Evolutionary conservation across 129 eudicot species (phyloP).

Genomic region (Ambrosia artemisiifolia): DNA sequence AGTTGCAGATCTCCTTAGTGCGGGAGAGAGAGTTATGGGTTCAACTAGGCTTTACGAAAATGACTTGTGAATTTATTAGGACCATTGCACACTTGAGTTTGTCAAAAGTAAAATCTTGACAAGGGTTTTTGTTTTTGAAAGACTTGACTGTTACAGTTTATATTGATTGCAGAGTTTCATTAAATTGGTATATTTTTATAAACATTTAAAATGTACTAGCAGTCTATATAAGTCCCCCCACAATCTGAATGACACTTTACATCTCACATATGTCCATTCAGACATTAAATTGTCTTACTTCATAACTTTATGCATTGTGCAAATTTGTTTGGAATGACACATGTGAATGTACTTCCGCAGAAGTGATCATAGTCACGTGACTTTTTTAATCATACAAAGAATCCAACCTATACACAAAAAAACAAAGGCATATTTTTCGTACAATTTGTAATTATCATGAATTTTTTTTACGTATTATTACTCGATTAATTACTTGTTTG

Average conservation of each 20-base stretch:
- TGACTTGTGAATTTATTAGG: slow-evolving; percentile 21
- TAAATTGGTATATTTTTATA: neutral
- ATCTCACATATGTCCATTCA: slow-evolving; percentile 23
- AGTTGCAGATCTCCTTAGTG: no score
- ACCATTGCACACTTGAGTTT: slow-evolving; percentile 3
- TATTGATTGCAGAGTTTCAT: slow-evolving; percentile 12
- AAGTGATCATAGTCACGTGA: slow-evolving; percentile 68
- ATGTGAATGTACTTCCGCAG: slow-evolving; percentile 77
- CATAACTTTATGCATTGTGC: slow-evolving; percentile 42
- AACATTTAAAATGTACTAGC: neutral
- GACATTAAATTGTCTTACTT: slow-evolving; percentile 32
- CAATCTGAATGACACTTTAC: slow-evolving; percentile 30
- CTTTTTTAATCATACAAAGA: slow-evolving; percentile 30
- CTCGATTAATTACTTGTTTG: neutral
- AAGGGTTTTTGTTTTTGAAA: slow-evolving; percentile 15
- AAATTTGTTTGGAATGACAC: slow-evolving; percentile 49
- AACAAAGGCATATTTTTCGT: neutral
- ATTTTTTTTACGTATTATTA: neutral
- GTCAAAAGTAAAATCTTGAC: slow-evolving; percentile 13
- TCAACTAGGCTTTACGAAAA: slow-evolving; percentile 26
- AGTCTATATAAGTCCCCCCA: slow-evolving; percentile 18
- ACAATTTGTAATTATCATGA: neutral
- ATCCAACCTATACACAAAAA: slow-evolving; percentile 20
- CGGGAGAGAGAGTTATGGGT: no score
- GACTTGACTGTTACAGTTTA: neutral